Base-by-base conservation (phyloP, 163 green algal species). In the Chlamydomonas reinhardtii region DNA sequence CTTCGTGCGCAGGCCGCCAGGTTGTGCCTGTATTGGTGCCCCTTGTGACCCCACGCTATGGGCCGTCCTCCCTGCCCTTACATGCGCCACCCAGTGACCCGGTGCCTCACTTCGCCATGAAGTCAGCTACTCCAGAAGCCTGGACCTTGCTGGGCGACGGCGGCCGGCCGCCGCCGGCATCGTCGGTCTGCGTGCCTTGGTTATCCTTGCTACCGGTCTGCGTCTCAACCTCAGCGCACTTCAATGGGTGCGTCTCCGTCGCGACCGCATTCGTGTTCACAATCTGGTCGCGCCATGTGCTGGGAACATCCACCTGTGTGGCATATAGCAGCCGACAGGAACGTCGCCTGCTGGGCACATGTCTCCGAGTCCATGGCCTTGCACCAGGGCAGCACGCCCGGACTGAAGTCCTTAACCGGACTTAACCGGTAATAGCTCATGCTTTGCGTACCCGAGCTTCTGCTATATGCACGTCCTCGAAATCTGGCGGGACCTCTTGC, bases 171-270 rank as follows among this genome's bases (percentile, higher is more conserved):
- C 52, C 59, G 22, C 22, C 59, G 62, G 24, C 62, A 35, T 85
- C 68, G 6, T 85, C 79, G 19, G 79, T 85, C 32, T 85, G 79
- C 27, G 79, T 85, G 48, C 79, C 79, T 22, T 69, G 37, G 32
- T 27, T 77, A 15, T 61, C 68, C 64, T 17, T 52, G 34, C 79
- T 72, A 24, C 79, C 79, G 0, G 79, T 85, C n/a, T 85, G 79
- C 6, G 79, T 85, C 5, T 14, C 19, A 9, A 59, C 56, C 22
- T 78, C 68, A 0, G 20, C 66, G 31, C 22, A 61, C 32, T 43
- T 35, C 12, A 85, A 31, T 1, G 79, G 79, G 12, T 43, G 8
- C 6, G 79, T 85, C 27, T 77, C 79, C 25, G 79, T 85, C 14
- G 17, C 34, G 12, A 62, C 54, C 4, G 52, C 48, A 31, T 85